Evolutionary conservation across 2,329 filamentous ascomycete species (phyloP).

Genomic region (Botrytis aclada): DNA sequence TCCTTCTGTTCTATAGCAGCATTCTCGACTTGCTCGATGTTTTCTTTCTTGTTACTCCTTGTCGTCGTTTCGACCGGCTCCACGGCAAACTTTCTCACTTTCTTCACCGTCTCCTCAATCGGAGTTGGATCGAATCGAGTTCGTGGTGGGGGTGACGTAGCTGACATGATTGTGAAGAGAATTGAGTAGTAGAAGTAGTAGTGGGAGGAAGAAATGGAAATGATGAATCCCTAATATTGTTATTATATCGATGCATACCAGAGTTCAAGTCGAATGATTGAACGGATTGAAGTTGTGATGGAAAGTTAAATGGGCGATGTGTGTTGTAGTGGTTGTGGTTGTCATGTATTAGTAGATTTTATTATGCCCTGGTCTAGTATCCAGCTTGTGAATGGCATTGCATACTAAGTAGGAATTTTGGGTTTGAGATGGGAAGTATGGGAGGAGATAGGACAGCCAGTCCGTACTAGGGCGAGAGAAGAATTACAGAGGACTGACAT

Average conservation of each 20-base stretch:
- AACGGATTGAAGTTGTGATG: slow-evolving; percentile 1
- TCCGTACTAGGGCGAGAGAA: neutral
- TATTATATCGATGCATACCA: slow-evolving; percentile 22
- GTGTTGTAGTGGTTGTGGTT: neutral
- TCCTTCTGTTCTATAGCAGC: slow-evolving; percentile 32
- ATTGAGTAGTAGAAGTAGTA: slow-evolving; percentile 3
- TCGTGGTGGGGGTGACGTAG: slow-evolving; percentile 32
- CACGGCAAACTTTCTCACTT: slow-evolving; percentile 40
- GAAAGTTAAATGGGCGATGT: neutral
- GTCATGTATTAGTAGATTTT: slow-evolving; percentile 6
- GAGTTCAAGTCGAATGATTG: neutral
- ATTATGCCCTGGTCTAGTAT: neutral
- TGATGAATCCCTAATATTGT: slow-evolving; percentile 16
- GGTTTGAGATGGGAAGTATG: neutral
- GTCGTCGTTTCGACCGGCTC: slow-evolving; percentile 45
- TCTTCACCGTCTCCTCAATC: slow-evolving; percentile 39
- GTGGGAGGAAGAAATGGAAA: slow-evolving; percentile 6
- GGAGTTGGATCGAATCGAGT: slow-evolving; percentile 38
- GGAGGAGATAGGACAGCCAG: neutral
- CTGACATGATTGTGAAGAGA: slow-evolving; percentile 28
- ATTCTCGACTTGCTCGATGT: slow-evolving; percentile 24
- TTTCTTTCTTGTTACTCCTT: slow-evolving; percentile 40
- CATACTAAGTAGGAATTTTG: neutral
- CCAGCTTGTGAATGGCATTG: slow-evolving; percentile 1
- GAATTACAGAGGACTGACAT: slow-evolving; percentile 1